Conservation (phyloP, 805 yeast species). For the Diddensiella caesifluorescens region DNA sequence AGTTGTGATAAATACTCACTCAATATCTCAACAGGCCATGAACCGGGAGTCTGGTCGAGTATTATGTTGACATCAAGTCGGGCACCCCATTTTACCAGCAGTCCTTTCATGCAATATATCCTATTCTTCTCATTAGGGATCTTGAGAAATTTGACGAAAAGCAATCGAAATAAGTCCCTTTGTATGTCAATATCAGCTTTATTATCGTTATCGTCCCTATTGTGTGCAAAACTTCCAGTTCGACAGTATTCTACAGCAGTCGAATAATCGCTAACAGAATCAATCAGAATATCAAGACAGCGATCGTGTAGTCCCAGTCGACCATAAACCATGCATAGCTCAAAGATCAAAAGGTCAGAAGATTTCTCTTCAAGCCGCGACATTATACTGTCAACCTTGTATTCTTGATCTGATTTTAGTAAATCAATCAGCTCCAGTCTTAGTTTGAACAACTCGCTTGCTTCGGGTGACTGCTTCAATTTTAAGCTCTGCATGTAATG, state of each 20-base stretch:
- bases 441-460: slow-evolving; percentile 16
- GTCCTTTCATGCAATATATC: slow-evolving; percentile 22
- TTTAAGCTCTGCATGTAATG: slow-evolving; percentile 18
- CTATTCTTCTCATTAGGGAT: slow-evolving; percentile 19
- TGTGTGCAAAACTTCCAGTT: slow-evolving; percentile 20
- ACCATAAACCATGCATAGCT: slow-evolving; percentile 31
- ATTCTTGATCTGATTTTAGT: slow-evolving; percentile 21
- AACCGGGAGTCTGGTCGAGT: slow-evolving; percentile 26
- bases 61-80: slow-evolving; percentile 28
- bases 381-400: slow-evolving; percentile 23
- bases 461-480: slow-evolving; percentile 9
- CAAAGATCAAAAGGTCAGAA: slow-evolving; percentile 26
- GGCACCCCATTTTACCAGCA: slow-evolving; percentile 29
- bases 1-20: slow-evolving; percentile 22
- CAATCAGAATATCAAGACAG: slow-evolving; percentile 30
- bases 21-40: slow-evolving; percentile 32
- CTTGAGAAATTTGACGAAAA: slow-evolving; percentile 26
- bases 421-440: slow-evolving; percentile 26
- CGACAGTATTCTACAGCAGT: slow-evolving; percentile 32
- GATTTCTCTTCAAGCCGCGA: slow-evolving; percentile 25
- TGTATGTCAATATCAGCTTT: slow-evolving; percentile 17
- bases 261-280: slow-evolving; percentile 31
- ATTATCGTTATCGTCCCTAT: background rate
- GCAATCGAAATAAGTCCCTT: slow-evolving; percentile 24
- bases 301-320: slow-evolving; percentile 32